Evolutionary conservation across 495 filamentous ascomycete species (phyloP).

Genomic region (Aspergillus sclerotiicarbonarius): DNA sequence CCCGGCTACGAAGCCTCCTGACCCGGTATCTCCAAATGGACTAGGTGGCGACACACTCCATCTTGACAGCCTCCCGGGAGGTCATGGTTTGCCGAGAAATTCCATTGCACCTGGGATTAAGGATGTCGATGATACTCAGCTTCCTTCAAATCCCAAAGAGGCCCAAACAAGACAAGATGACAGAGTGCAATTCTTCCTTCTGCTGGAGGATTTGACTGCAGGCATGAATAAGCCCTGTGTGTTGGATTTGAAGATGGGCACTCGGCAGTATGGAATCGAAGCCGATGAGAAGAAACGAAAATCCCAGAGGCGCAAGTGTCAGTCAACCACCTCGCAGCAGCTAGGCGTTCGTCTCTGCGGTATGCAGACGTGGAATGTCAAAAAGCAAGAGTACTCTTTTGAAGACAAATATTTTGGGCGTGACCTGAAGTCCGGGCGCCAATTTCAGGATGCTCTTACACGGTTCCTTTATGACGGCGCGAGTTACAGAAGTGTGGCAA

Average conservation of each 20-base stretch:
- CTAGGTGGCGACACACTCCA: constrained; percentile 2
- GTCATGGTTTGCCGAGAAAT: not conserved
- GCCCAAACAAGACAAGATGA: constrained; percentile 68
- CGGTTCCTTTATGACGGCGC: constrained; percentile 92
- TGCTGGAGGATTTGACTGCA: constrained; percentile 94
- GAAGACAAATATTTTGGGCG: constrained; percentile 98
- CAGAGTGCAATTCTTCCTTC: constrained; percentile 85
- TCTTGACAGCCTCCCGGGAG: not conserved
- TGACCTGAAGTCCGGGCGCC: constrained; percentile 78
- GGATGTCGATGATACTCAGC: constrained; percentile 25
- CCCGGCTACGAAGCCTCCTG: constrained; percentile 3
- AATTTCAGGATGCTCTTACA: constrained; percentile 86
- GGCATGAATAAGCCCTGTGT: constrained; percentile 97
- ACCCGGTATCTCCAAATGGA: constrained; percentile 8
- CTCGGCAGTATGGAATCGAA: constrained; percentile 96
- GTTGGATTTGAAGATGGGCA: constrained; percentile 98
- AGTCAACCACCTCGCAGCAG: constrained; percentile 84
- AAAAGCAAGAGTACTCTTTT: constrained; percentile 78
- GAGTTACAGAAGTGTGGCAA: constrained; percentile 68
- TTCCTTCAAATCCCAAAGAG: constrained; percentile 72
- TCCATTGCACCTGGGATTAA: constrained; percentile 2
- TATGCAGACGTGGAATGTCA: constrained; percentile 92
- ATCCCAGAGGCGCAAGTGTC: constrained; percentile 90
- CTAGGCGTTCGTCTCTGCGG: constrained; percentile 93
- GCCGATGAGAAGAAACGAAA: constrained; percentile 87